A percentile compares a stretch with the other conserved stretches of the same genome.
Conservation (phyloP, 2,329 filamentous ascomycete species). For the Neonectria coccinea region DNA sequence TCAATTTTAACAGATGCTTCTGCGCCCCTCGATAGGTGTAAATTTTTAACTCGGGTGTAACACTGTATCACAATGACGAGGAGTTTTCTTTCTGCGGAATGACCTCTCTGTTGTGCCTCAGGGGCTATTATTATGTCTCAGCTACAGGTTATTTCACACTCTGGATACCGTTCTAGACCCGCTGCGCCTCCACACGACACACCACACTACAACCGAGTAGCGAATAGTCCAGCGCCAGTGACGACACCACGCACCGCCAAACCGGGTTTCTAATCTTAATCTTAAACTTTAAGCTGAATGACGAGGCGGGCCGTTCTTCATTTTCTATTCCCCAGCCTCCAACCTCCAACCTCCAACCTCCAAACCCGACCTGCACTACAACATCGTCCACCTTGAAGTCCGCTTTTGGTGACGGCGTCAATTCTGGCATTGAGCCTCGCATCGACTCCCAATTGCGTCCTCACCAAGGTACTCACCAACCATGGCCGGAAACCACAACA, state of each 20-base stretch:
- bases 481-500: not conserved
- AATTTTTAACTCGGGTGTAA: too few species aligned
- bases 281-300: not conserved
- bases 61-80: too few species aligned
- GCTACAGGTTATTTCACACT: not conserved
- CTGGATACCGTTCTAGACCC: not conserved
- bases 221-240: not conserved
- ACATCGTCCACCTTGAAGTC: not conserved
- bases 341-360: not conserved
- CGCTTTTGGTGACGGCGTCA: not conserved
- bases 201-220: not conserved
- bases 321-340: not conserved
- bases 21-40: too few species aligned
- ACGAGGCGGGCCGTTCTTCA: not conserved
- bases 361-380: not conserved
- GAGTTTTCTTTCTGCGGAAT: too few species aligned
- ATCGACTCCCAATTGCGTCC: not conserved
- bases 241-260: not conserved
- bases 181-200: not conserved
- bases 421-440: not conserved
- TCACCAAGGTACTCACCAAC: not conserved
- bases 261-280: not conserved
- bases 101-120: not conserved
- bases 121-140: not conserved
- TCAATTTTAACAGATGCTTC: too few species aligned